phyloP scores from a whole-genome alignment of 1,284 basidiomycete genomes.

The Ustanciosporium gigantosporum region DNA sequence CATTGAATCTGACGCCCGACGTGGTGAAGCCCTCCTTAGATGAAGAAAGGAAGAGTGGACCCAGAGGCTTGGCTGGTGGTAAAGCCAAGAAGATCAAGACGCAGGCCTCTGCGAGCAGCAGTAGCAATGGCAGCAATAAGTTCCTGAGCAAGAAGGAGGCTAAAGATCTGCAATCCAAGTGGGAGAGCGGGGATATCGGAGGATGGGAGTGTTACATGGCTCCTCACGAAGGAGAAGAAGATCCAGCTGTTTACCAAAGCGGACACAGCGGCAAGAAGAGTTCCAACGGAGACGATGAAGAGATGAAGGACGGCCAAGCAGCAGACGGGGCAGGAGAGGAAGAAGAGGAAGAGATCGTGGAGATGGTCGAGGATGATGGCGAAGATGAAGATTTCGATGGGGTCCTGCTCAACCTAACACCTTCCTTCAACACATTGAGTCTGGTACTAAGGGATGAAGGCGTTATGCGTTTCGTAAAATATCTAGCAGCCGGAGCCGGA shows the following conservation, averaged over 20 bases:
- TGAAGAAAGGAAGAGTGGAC: conserved; percentile 41
- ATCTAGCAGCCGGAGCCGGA: conserved; percentile 52
- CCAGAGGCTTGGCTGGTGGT: conserved; percentile 52
- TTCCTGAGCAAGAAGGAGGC: conserved; percentile 40
- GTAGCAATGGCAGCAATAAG: background rate
- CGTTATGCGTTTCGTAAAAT: conserved; percentile 70
- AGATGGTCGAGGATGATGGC: conserved; percentile 52
- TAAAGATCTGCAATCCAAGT: conserved; percentile 62
- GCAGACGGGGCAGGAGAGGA: conserved; percentile 63
- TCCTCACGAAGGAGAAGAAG: conserved; percentile 79
- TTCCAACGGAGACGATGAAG: conserved; percentile 25
- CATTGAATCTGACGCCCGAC: conserved; percentile 85
- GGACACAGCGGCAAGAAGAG: conserved; percentile 60
- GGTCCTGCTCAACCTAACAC: conserved; percentile 84
- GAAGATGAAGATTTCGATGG: conserved; percentile 73
- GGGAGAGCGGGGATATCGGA: conserved; percentile 80
- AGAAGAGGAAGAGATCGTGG: conserved; percentile 52
- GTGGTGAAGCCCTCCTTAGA: conserved; percentile 43
- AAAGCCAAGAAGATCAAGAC: conserved; percentile 40
- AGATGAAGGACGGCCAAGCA: conserved; percentile 55
- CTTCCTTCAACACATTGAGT: conserved; percentile 85
- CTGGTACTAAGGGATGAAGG: conserved; percentile 89
- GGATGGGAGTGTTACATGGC: conserved; percentile 98
- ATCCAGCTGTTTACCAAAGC: conserved; percentile 82
- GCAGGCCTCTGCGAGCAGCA: background rate